A percentile compares a stretch with the other conserved stretches of the same genome.
Evolutionary conservation across 1,139 yeast genomes (phyloP).

Genomic region (Sugiyamaella neomexicana): DNA sequence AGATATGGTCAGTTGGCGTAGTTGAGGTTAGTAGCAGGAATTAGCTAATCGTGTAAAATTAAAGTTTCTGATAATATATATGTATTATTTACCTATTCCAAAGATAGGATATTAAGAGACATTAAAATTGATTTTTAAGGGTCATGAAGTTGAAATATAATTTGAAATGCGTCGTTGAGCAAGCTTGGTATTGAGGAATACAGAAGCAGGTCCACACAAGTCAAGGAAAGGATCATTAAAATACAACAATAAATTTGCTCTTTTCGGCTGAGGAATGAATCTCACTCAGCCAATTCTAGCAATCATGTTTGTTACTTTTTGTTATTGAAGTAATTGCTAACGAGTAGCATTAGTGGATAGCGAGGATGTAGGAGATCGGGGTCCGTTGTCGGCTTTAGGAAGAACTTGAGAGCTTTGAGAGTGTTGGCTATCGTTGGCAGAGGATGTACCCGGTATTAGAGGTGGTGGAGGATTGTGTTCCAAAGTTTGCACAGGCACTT

Average conservation of each 20-base stretch:
- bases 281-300: neutral
- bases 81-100: neutral
- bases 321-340: neutral
- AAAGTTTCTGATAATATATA: neutral
- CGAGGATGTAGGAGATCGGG: constrained; percentile 2
- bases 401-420: constrained; percentile 3
- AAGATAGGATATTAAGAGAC: neutral
- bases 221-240: neutral
- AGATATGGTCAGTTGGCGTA: constrained; percentile 45
- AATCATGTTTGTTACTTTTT: neutral
- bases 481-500: constrained; percentile 11
- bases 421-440: constrained; percentile 2
- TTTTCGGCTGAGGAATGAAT: neutral
- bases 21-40: constrained; percentile 17
- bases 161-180: neutral
- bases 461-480: neutral
- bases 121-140: neutral
- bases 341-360: constrained; percentile 9
- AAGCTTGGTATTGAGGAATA: neutral
- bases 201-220: neutral
- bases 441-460: neutral
- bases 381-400: constrained; percentile 5
- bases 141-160: neutral
- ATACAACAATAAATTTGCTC: neutral
- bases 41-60: constrained; percentile 1